These are phyloP conservation scores for Symbiotaphrina buchneri DNA, from an alignment of 495 filamentous ascomycete species.

Conservation along the genomic window DNA sequence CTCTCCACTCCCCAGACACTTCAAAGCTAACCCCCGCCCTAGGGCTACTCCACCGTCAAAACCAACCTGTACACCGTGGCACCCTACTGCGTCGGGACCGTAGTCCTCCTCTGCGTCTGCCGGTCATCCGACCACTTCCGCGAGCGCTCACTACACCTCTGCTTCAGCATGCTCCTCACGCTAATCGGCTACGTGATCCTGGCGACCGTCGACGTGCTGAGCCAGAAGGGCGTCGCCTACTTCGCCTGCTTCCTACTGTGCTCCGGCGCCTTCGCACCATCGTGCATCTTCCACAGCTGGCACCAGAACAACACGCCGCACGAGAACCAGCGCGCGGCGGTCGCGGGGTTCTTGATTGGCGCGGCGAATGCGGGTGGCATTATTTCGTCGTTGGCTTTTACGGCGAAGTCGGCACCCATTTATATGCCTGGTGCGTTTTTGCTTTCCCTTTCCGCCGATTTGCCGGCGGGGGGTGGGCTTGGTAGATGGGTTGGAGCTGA, in stretches of 20 bases:
- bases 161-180: constrained; percentile 2
- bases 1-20: no score
- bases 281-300: constrained; percentile 9
- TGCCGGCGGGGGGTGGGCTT: no score
- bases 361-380: not conserved
- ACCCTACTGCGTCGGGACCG: not conserved
- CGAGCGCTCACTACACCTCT: constrained; percentile 7
- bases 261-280: constrained; percentile 7
- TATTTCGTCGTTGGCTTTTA: not conserved
- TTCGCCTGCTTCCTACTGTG: constrained; percentile 10
- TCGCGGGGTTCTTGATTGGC: constrained; percentile 14
- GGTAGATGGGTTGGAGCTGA: no score
- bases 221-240: constrained; percentile 11
- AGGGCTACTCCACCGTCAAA: not conserved
- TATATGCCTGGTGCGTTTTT: not conserved
- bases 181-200: constrained; percentile 9
- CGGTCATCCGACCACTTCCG: constrained; percentile 4
- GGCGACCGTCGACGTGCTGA: constrained; percentile 6
- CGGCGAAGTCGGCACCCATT: not conserved
- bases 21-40: no score
- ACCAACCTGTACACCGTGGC: not conserved
- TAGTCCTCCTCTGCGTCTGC: not conserved
- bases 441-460: no score
- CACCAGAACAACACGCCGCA: constrained; percentile 9
- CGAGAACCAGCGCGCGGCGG: constrained; percentile 13